Base-by-base conservation (phyloP, 495 filamentous ascomycete species). In the Clavariopsis aquatica region DNA sequence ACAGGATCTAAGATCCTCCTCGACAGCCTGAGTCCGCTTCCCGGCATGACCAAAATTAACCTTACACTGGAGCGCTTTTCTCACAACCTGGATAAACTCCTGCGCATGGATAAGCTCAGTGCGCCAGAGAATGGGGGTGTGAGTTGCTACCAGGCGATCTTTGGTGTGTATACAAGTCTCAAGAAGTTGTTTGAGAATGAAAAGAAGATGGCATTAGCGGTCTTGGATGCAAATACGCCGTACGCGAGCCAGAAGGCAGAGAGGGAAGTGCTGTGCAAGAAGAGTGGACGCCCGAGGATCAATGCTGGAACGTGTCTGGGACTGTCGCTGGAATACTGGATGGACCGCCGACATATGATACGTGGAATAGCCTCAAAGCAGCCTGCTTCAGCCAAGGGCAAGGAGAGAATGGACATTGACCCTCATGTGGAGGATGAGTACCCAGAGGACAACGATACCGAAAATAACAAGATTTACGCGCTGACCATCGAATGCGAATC, bases 81-180 rank as follows among this genome's bases (percentile, higher is more conserved):
- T 20, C 82, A 80, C 45, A 97, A 96, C 75, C 77, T 98, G 49
- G 87, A 90, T 69, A 83, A 88, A 65, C 78, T 98, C 45, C 88
- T 89, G 1, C 82, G 79, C 8, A 79, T 95, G 65, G 94, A 98
- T 72, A 87, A 85, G 67, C 80, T 96, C 63, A 93, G 93, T 73
- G 76, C 80, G 22, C 78, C 78, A 7, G 87, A 87, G 31, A 79
- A 68, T 20, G 64, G 64, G 8, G 58, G 64, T 5, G 62, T 96
- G 10, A 94, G 93, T 67, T 92, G 94, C 74, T 91, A 92, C 72
- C 90, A 94, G 74, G 94, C 92, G 6, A 81, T 97, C 17, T 89
- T 89, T 29, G 92, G 92, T 7, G 80, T 98, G 5, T 88, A 86
- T 72, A 80, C 80, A 52, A 89, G 86, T 64, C 74, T 93, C 28